Base-by-base conservation (phyloP, 2,329 filamentous ascomycete genomes). In the Ilyonectria sp. region DNA sequence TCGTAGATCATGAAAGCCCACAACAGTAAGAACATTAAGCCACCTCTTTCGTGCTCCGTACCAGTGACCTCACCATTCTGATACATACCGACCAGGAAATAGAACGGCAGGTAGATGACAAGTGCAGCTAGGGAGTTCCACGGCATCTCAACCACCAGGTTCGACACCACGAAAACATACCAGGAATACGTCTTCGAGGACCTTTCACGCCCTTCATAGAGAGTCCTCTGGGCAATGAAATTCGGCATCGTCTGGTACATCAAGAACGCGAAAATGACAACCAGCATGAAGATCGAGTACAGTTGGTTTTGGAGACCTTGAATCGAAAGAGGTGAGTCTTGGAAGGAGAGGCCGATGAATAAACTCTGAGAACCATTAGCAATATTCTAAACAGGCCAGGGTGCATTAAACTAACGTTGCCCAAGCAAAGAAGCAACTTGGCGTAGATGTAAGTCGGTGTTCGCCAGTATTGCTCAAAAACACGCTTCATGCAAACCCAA, bases 291-390 rank as follows among this genome's bases (percentile, higher is more conserved):
- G 65, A 91, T 88, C 69, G 84, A 83, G 77, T 92, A 92, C 77
- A 92, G 85, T 60, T 91, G 87, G 78, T 91, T 91, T 73, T 92
- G 89, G n/a, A 92, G 82, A n/a, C 90, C 90, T 72, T 91, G 88
- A 31, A 88, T 81, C 2, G 65, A 67, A 19, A 67, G 56, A 19
- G 65, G 60, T 6, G 65, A 56, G 33, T 67, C 33, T 17, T 64
- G 65, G 35, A 64, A 67, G 6, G 65, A 67, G 13, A 67, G 65
- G 6, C 65, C 65, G 35, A 67, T 64, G 19, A 67, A 64, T 31
- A 67, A 33, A 21, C 60, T 60, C 65, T 67, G 46, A 5, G 13
- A 50, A 2, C 17, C 17, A 19, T 61, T 33, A 56, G 58, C 29
- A 43, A 54, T 10, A n/a, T 43, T 21, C 54, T 5, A 49, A 5